A percentile compares a stretch with the other conserved stretches of the same genome.
phyloP scores from a whole-genome alignment of 2,329 filamentous ascomycete genomes.

The Biscogniauxia sp. region DNA sequence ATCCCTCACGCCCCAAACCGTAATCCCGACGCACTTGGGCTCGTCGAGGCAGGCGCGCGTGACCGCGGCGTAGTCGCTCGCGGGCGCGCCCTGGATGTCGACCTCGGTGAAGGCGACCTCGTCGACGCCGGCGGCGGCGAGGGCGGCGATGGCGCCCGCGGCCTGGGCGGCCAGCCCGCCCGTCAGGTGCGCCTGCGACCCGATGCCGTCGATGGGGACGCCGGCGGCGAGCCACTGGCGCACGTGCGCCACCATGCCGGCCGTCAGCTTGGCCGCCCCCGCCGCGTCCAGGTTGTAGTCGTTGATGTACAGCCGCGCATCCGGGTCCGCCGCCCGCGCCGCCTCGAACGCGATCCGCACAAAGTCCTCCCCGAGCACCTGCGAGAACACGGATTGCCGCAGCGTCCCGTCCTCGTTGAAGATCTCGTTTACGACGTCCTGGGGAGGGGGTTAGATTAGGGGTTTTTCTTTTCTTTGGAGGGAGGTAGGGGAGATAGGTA shows the following conservation, averaged over 20 bases:
- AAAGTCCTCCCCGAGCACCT: constrained; percentile 68
- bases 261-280: constrained; percentile 54
- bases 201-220: constrained; percentile 59
- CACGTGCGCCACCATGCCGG: constrained; percentile 53
- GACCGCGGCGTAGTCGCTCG: constrained; percentile 57
- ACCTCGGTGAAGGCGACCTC: constrained; percentile 61
- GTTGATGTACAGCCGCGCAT: constrained; percentile 73
- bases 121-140: constrained; percentile 43
- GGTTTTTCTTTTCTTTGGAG: background rate
- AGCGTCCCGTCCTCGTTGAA: constrained; percentile 60
- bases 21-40: constrained; percentile 62
- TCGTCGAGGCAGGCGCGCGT: constrained; percentile 57
- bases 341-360: constrained; percentile 68
- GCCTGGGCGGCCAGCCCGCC: constrained; percentile 40
- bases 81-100: constrained; percentile 59
- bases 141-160: constrained; percentile 42
- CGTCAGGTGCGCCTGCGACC: constrained; percentile 50
- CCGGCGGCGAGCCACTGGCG: constrained; percentile 62
- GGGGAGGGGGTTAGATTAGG: background rate
- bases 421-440: constrained; percentile 65
- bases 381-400: constrained; percentile 61
- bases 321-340: constrained; percentile 63
- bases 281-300: constrained; percentile 67
- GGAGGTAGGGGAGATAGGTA: constrained; percentile 27
- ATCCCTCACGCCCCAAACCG: constrained; percentile 57